Percentiles rank a stretch among this genome's conserved stretches.
These are phyloP conservation scores for Clarireedia homoeocarpa DNA, from an alignment of 2,329 filamentous ascomycete genomes.

Conservation along the genomic window DNA sequence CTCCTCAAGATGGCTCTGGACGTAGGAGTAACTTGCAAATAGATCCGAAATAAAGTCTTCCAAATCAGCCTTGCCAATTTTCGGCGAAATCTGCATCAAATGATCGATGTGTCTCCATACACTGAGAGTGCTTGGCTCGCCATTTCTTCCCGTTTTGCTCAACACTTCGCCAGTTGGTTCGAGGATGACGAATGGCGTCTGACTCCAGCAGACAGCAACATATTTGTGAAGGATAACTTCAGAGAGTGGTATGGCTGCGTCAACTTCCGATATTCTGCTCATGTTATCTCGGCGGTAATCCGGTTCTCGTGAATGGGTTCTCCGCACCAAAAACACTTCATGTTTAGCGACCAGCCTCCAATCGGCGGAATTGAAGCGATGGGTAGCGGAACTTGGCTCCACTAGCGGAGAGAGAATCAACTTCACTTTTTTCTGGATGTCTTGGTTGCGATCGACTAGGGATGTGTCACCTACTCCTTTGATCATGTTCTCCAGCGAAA, in stretches of 20 bases:
- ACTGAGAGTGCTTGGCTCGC: slow-evolving; percentile 9
- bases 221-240: slow-evolving; percentile 14
- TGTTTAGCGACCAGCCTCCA: slow-evolving; percentile 5
- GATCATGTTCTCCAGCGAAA: neutral
- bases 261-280: slow-evolving; percentile 7
- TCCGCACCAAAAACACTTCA: slow-evolving; percentile 14
- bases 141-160: neutral
- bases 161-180: slow-evolving; percentile 15
- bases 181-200: slow-evolving; percentile 16
- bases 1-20: slow-evolving; percentile 15
- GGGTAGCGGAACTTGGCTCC: slow-evolving; percentile 1
- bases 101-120: slow-evolving; percentile 21
- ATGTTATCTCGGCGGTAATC: slow-evolving; percentile 13
- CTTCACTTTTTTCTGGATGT: neutral
- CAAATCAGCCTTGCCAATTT: slow-evolving; percentile 7
- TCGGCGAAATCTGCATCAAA: slow-evolving; percentile 13
- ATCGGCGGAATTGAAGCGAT: neutral
- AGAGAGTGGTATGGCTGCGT: slow-evolving; percentile 10
- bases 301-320: slow-evolving; percentile 10
- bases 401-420: slow-evolving; percentile 15
- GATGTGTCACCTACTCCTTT: neutral
- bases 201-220: slow-evolving; percentile 20
- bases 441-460: neutral
- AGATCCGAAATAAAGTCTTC: slow-evolving; percentile 16
- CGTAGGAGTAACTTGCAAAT: slow-evolving; percentile 16